Conservation (phyloP, 257 asterid genomes). For the Scutellaria minor region DNA sequence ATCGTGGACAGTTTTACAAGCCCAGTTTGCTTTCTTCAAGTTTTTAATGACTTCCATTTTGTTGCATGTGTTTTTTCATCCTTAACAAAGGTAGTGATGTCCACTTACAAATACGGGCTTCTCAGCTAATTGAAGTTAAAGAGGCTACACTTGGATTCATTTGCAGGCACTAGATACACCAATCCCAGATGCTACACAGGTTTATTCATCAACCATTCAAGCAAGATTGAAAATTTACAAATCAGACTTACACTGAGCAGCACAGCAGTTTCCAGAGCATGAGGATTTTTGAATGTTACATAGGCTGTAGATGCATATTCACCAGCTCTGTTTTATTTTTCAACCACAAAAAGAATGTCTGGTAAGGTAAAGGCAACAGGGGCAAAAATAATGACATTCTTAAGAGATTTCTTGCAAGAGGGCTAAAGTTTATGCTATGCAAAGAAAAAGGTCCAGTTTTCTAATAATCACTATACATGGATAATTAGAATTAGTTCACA, state of each 20-base stretch:
- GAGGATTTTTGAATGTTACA: slow-evolving; percentile 80
- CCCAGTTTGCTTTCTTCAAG: not conserved
- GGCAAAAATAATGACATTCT: slow-evolving; percentile 2
- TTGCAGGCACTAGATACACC: slow-evolving; percentile 17
- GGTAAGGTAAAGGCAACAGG: slow-evolving; percentile 9
- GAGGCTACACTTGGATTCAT: slow-evolving; percentile 14
- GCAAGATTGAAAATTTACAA: slow-evolving; percentile 12
- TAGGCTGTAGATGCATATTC: slow-evolving; percentile 84
- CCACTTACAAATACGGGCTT: not conserved
- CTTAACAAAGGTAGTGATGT: not conserved
- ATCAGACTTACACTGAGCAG: slow-evolving; percentile 84
- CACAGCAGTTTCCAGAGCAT: slow-evolving; percentile 94
- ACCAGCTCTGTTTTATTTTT: slow-evolving; percentile 67
- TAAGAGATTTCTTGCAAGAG: slow-evolving; percentile 13
- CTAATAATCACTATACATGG: slow-evolving; percentile 8
- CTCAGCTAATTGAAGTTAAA: not conserved
- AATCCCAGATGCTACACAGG: slow-evolving; percentile 25
- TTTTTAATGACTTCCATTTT: not conserved
- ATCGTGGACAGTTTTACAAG: not conserved
- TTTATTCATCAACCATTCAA: not conserved
- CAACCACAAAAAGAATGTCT: slow-evolving; percentile 35
- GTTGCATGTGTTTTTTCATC: slow-evolving; percentile 3
- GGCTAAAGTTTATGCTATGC: not conserved
- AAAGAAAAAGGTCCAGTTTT: slow-evolving; percentile 18
- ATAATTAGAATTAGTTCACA: not conserved